Base-by-base conservation (phyloP, 768 basidiomycete genomes). In the Neoboletus magnificus region DNA sequence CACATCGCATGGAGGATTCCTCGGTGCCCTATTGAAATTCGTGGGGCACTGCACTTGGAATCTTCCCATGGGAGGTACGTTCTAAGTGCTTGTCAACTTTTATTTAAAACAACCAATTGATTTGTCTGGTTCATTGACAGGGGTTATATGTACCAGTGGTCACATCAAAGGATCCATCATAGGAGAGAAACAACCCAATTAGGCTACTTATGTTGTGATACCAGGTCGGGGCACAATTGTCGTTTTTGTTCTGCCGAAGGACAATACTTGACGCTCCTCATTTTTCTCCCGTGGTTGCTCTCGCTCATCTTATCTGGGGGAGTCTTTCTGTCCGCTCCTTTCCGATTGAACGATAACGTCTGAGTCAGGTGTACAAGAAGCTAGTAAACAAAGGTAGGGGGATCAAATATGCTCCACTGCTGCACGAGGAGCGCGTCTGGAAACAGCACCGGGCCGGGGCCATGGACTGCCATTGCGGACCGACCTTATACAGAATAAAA, bases 51-150 rank as follows among this genome's bases (percentile, higher is more conserved):
- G 62, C 1, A 49, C 43, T 9, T 82, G 77, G 61, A 50, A 64
- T 3, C 64, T 86, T 29, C 78, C 80, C 3, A 84, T 83, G 3
- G 86, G 87, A 73, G 85, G 86, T 85, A 52, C 58, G 76, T 69
- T 69, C 22, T 20, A 29, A 25, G 15, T 9, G 30, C 13, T 29
- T 22, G 22, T n/a, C 18, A 2, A 18, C 11, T 39, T 25, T 37
- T 9, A 20, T 33, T 15, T 15, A 42, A 16, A 1, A 27, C 16
- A 6, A 23, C n/a, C 44, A 20, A 10, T 22, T 29, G 8, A 41
- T 46, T 47, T 33, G 22, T 37, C 40, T 36, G 35, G 32, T 25
- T 43, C 22, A 16, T 43, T 29, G n/a, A 27, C 20, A 57, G 56
- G 54, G 40, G 51, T 66, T 22, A 25, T 65, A n/a, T n/a, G n/a